Percentiles rank a stretch among this genome's conserved stretches.
Evolutionary conservation across 2,329 filamentous ascomycete genomes (phyloP).

Genomic region (Leptographium wingfieldii): DNA sequence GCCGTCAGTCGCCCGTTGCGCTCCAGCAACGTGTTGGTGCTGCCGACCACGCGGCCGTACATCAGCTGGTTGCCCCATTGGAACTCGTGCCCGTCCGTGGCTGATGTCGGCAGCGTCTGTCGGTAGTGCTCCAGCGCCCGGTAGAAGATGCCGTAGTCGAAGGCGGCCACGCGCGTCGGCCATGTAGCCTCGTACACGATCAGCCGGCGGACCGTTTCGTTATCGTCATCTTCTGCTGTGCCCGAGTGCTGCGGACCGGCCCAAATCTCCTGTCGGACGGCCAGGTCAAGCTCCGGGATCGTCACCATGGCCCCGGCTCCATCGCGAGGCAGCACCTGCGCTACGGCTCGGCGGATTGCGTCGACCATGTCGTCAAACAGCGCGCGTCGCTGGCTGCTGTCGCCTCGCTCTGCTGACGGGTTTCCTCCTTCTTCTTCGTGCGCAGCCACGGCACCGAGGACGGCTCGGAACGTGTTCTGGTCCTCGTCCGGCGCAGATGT

Average conservation of each 20-base stretch:
- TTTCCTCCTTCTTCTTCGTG: conserved; percentile 8
- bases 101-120: conserved; percentile 24
- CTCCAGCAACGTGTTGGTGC: conserved; percentile 85
- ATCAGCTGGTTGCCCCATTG: conserved; percentile 67
- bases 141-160: conserved; percentile 74
- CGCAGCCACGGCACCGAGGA: conserved; percentile 5
- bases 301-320: background rate
- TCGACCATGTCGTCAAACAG: conserved; percentile 7
- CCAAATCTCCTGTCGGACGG: conserved; percentile 10
- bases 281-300: conserved; percentile 2
- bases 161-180: conserved; percentile 68
- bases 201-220: conserved; percentile 47
- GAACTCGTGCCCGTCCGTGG: background rate
- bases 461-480: conserved; percentile 8
- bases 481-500: conserved; percentile 7
- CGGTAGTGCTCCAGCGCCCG: conserved; percentile 58
- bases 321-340: background rate
- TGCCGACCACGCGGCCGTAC: conserved; percentile 87
- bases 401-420: background rate
- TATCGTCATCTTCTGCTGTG: conserved; percentile 10
- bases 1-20: conserved; percentile 73
- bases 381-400: background rate
- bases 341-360: conserved; percentile 5
- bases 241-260: conserved; percentile 8
- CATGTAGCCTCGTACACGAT: conserved; percentile 56